These are phyloP conservation scores for Zanthoxylum bungeanum DNA, from an alignment of 345 rosid species.

Conservation along the genomic window DNA sequence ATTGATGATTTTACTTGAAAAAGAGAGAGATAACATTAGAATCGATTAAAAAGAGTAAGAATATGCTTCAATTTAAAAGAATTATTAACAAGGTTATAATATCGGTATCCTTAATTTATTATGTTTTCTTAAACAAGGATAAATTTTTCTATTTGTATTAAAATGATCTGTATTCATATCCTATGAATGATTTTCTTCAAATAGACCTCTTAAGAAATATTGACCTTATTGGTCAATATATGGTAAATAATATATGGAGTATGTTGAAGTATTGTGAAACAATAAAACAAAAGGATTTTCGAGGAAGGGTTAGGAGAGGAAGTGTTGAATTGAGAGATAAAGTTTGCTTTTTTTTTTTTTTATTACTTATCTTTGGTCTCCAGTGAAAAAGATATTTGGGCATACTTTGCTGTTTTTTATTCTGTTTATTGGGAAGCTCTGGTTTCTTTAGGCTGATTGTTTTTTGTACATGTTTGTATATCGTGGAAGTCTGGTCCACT, in stretches of 20 bases:
- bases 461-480: background rate
- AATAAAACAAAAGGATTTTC: no score
- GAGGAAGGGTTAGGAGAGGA: background rate
- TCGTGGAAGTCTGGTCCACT: background rate
- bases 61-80: no score
- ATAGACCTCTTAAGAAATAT: background rate
- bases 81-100: no score
- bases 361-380: background rate
- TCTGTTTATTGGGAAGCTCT: background rate
- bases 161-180: background rate
- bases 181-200: background rate
- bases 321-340: background rate
- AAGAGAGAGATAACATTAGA: no score
- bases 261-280: background rate
- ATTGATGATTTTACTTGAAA: no score
- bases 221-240: no score
- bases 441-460: background rate
- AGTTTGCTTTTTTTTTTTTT: no score
- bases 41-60: no score
- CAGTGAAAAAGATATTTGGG: background rate
- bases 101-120: no score
- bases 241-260: no score
- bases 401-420: background rate
- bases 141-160: no score
- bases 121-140: no score